These are phyloP conservation scores for Penicillium sp. DNA, from an alignment of 2,329 filamentous ascomycete species.

Conservation along the genomic window DNA sequence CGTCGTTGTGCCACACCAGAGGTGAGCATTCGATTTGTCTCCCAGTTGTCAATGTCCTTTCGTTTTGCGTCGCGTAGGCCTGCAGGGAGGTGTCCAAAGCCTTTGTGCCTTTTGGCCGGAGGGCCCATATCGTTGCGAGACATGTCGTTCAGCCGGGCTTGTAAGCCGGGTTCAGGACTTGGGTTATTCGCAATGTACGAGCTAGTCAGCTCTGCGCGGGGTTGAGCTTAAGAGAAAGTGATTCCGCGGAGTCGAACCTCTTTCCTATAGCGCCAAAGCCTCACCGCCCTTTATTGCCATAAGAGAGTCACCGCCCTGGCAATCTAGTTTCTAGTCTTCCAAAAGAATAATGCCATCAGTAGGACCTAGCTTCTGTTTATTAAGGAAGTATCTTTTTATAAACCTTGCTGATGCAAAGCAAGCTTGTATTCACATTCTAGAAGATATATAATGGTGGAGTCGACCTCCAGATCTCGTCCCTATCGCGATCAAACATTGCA, in stretches of 20 bases:
- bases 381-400: fast-evolving
- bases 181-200: neutral
- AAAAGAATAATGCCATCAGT: neutral
- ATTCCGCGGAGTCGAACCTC: constrained; percentile 1
- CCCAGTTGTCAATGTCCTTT: constrained; percentile 96
- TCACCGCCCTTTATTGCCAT: neutral
- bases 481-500: constrained; percentile 31
- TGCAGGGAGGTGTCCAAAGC: constrained; percentile 35
- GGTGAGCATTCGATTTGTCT: constrained; percentile 96
- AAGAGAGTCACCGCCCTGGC: neutral
- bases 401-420: neutral
- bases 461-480: neutral
- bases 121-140: constrained; percentile 37
- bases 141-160: constrained; percentile 26
- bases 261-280: neutral
- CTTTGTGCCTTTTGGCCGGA: constrained; percentile 43
- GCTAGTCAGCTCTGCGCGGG: neutral
- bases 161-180: neutral
- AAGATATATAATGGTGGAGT: neutral
- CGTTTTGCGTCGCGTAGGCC: constrained; percentile 60
- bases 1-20: constrained; percentile 91
- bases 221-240: neutral
- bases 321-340: neutral
- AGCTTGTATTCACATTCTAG: neutral
- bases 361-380: too few relatives aligned